phyloP scores from a whole-genome alignment of 768 basidiomycete genomes.

The Kwoniella shandongensis region DNA sequence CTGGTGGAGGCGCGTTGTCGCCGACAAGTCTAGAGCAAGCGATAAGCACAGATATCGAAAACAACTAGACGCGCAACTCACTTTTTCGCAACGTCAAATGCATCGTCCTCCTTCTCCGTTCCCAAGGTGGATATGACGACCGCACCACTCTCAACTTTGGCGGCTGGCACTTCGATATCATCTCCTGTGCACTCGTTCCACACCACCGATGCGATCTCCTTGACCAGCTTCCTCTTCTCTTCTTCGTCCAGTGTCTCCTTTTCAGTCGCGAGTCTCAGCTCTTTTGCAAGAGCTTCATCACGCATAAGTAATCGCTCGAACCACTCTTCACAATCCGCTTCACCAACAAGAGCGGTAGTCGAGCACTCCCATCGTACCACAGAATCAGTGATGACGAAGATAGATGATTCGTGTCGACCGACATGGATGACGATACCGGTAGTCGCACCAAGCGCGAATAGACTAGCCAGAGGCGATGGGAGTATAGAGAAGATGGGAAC shows the following conservation, averaged over 20 bases:
- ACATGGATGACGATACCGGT: constrained; percentile 47
- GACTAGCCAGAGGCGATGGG: constrained; percentile 39
- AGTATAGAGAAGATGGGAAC: constrained; percentile 43
- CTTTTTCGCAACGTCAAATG: constrained; percentile 51
- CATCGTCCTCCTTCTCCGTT: constrained; percentile 41
- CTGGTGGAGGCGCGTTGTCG: constrained; percentile 30
- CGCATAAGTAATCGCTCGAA: constrained; percentile 33
- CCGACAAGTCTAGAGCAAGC: constrained; percentile 33
- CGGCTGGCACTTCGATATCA: constrained; percentile 34
- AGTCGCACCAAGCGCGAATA: constrained; percentile 46
- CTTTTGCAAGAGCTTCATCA: constrained; percentile 28
- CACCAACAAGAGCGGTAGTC: constrained; percentile 37
- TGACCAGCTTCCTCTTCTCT: constrained; percentile 28
- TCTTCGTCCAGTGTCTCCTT: constrained; percentile 6
- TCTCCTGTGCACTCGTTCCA: constrained; percentile 42
- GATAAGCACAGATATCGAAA: neutral
- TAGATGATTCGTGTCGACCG: constrained; percentile 26
- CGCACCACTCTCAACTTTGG: constrained; percentile 13
- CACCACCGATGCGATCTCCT: constrained; percentile 34
- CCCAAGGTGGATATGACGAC: constrained; percentile 8
- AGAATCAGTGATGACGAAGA: constrained; percentile 41
- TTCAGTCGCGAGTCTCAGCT: constrained; percentile 16
- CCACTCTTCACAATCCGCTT: constrained; percentile 35
- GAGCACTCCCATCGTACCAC: constrained; percentile 43
- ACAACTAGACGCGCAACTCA: constrained; percentile 17